Percentiles rank a stretch among this genome's conserved stretches.
phyloP scores from a whole-genome alignment of 805 yeast species.

The Wickerhamiella allomyrinae region DNA sequence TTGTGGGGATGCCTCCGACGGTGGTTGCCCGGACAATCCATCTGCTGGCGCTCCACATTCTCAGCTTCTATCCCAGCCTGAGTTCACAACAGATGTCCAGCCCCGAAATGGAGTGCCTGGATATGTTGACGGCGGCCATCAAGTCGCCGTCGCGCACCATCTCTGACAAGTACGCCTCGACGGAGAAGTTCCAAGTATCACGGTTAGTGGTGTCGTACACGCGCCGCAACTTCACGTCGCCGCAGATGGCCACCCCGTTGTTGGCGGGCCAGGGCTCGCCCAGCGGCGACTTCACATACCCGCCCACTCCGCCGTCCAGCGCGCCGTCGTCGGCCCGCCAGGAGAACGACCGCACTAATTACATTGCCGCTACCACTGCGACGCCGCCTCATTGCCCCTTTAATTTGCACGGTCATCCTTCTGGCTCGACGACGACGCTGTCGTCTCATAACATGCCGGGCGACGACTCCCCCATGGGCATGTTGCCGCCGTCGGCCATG shows the following conservation, averaged over 20 bases:
- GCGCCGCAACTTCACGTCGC: not conserved
- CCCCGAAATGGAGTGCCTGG: conserved; percentile 22
- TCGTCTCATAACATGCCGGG: not conserved
- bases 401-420: not conserved
- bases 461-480: conserved; percentile 2
- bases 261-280: not conserved
- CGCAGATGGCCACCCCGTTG: not conserved
- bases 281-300: conserved; percentile 14
- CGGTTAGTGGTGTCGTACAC: conserved; percentile 17
- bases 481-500: not conserved
- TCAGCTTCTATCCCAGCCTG: conserved; percentile 9
- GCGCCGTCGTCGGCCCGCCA: not conserved
- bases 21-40: conserved; percentile 23
- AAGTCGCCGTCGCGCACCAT: conserved; percentile 25
- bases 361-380: not conserved
- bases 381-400: not conserved
- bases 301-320: conserved; percentile 10
- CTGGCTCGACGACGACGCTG: not conserved
- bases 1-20: conserved; percentile 22
- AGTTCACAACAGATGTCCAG: conserved; percentile 4
- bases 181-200: conserved; percentile 22
- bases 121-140: conserved; percentile 25
- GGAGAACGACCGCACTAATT: not conserved
- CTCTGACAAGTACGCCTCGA: conserved; percentile 26
- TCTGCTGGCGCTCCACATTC: conserved; percentile 20